A percentile compares a stretch with the other conserved stretches of the same genome.
Evolutionary conservation across 1,139 yeast genomes (phyloP).

Genomic region (Barnettozyma hawaiiensis): DNA sequence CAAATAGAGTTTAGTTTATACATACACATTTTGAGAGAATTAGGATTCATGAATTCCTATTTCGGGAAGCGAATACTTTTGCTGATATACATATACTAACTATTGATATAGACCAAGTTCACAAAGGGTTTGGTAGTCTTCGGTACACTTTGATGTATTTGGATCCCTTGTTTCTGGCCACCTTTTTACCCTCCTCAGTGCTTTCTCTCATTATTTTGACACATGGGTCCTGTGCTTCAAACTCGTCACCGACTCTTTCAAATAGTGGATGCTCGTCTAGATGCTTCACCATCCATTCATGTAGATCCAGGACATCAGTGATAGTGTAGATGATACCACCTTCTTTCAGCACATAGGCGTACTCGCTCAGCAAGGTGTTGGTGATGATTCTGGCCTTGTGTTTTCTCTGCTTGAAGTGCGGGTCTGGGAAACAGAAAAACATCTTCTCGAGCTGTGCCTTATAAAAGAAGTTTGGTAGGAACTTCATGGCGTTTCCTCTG

Average conservation of each 20-base stretch:
- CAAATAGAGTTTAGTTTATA: conserved; percentile 1
- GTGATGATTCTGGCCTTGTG: conserved; percentile 97
- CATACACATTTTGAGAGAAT: too few species aligned
- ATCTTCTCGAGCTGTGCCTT: conserved; percentile 80
- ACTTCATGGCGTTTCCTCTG: conserved; percentile 96
- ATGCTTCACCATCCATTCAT: conserved; percentile 94
- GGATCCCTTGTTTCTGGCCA: conserved; percentile 78
- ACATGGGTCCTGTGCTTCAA: conserved; percentile 77
- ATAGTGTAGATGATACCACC: conserved; percentile 91
- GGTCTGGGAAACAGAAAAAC: conserved; percentile 98
- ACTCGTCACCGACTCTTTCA: conserved; percentile 68
- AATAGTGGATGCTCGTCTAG: conserved; percentile 87
- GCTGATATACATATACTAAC: background rate
- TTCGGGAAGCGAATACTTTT: too few species aligned
- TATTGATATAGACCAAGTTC: too few species aligned
- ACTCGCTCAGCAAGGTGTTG: conserved; percentile 79
- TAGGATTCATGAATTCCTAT: too few species aligned
- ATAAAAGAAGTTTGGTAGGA: conserved; percentile 85
- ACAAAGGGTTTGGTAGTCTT: conserved; percentile 63
- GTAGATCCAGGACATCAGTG: conserved; percentile 92
- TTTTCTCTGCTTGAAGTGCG: conserved; percentile 94
- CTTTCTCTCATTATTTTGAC: conserved; percentile 83
- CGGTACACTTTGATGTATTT: conserved; percentile 87
- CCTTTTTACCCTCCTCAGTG: conserved; percentile 98
- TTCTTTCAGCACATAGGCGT: conserved; percentile 82